Base-by-base conservation (phyloP, 2,329 filamentous ascomycete species). In the Parafenestella ontariensis region DNA sequence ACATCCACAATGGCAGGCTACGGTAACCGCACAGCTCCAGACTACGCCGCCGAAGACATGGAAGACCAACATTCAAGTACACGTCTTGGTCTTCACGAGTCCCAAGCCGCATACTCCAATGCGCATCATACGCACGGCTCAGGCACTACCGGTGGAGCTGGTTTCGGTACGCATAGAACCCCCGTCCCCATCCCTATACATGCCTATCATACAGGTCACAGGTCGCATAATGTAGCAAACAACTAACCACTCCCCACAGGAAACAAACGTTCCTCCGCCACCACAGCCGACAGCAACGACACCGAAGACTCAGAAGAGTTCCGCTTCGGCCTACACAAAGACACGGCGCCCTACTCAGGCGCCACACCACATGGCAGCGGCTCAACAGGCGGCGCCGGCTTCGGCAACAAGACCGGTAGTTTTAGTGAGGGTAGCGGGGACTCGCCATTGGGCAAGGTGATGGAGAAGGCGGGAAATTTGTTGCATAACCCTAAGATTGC, bases 391-490 rank as follows among this genome's bases (percentile, higher is more conserved):
- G 73, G 75, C 1, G 75, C 75, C 0, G 74, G 74, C 9, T 77
- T 69, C 44, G 76, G 76, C 33, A 78, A 77, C 46, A 78, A 78
- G 60, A 74, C 74, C 15, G 71, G 65, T 24, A 50, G 55, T 5
- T 70, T 70, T 54, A 46, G 47, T 23, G 46, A 18, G 8, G 28
- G 26, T 1, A 18, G 42, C 65, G 80, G n/a, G n/a, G n/a, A 83
- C 66, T 83, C 81, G 46, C 80, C 79, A 15, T 48, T 84, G 20
- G 85, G 85, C 42, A 86, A 84, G 74, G 52, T 87, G 21, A 75
- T 87, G 71, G 83, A 88, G 75, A 87, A 85, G 78, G 81, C 80
- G 5, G 83, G 84, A 8, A 70, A 73, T 11, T 62, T 82, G 45
- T 62, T 87, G 57, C 72, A 80, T 49, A 84, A 78, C 61, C 76